phyloP scores from a whole-genome alignment of 108 stramenopile genomes.

The Skeletonema grethae region DNA sequence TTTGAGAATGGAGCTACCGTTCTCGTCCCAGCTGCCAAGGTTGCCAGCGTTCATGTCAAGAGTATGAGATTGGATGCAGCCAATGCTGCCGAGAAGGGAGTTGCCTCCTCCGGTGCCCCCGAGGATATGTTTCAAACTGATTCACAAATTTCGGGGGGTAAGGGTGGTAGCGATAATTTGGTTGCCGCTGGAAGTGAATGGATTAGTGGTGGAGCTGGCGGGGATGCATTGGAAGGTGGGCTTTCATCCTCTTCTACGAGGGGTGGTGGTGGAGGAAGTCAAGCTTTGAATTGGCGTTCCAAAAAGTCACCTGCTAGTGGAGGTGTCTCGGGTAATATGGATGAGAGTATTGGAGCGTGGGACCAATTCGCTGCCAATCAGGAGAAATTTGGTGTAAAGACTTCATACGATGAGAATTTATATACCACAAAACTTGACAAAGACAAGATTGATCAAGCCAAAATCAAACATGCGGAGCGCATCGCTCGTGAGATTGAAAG shows the following conservation, averaged over 20 bases:
- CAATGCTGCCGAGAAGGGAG: conserved; percentile 15
- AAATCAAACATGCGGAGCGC: conserved; percentile 77
- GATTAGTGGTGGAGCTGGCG: conserved; percentile 49
- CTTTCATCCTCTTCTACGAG: conserved; percentile 18
- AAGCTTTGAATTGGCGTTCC: conserved; percentile 24
- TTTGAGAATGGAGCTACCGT: conserved; percentile 64
- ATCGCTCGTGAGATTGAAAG: conserved; percentile 92
- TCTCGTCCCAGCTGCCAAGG: conserved; percentile 56
- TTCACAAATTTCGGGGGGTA: conserved; percentile 64
- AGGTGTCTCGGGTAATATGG: conserved; percentile 31
- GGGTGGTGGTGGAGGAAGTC: conserved; percentile 15
- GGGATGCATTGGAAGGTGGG: conserved; percentile 10
- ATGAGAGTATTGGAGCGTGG: conserved; percentile 79
- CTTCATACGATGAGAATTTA: conserved; percentile 93
- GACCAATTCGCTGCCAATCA: conserved; percentile 93
- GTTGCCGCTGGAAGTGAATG: conserved; percentile 83
- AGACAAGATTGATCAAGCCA: conserved; percentile 55
- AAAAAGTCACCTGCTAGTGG: conserved; percentile 22
- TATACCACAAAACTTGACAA: conserved; percentile 94
- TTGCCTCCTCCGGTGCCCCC: conserved; percentile 2
- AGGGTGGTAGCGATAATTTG: conserved; percentile 41
- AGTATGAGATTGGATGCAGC: conserved; percentile 52
- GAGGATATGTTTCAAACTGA: conserved; percentile 60
- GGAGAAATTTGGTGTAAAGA: conserved; percentile 84
- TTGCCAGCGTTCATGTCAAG: conserved; percentile 58